Conservation (phyloP, 1,139 yeast genomes). For the Nakaseomyces nivariensis region DNA sequence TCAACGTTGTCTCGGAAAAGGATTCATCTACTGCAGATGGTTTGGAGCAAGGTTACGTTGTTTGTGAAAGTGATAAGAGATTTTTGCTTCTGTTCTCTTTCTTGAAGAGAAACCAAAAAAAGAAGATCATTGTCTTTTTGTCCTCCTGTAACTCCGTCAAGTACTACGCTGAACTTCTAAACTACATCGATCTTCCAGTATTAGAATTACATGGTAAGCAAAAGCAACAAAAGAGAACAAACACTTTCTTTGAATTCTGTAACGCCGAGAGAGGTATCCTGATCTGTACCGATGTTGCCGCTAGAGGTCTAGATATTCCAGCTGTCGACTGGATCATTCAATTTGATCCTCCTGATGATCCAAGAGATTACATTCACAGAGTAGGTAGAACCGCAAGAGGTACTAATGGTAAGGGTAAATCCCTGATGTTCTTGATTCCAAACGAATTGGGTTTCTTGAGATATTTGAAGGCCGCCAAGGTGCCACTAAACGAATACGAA, state of each 20-base stretch:
- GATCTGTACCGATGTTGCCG: constrained; percentile 95
- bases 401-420: constrained; percentile 79
- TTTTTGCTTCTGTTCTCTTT: constrained; percentile 84
- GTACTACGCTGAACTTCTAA: constrained; percentile 86
- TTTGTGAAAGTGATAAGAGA: constrained; percentile 91
- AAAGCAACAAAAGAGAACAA: constrained; percentile 95
- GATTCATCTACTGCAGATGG: constrained; percentile 92
- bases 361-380: constrained; percentile 94
- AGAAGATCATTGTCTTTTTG: constrained; percentile 85
- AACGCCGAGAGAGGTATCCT: constrained; percentile 90
- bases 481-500: constrained; percentile 92
- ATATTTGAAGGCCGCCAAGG: constrained; percentile 92
- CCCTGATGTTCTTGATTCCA: constrained; percentile 90
- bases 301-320: constrained; percentile 95
- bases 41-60: constrained; percentile 95
- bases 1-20: constrained; percentile 80
- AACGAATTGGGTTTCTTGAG: constrained; percentile 89
- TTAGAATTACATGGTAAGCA: constrained; percentile 95
- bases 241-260: constrained; percentile 95
- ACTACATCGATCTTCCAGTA: constrained; percentile 93
- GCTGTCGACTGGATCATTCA: constrained; percentile 97
- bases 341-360: constrained; percentile 98
- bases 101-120: constrained; percentile 81
- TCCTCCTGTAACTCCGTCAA: constrained; percentile 96
- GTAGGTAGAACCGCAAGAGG: constrained; percentile 99